These are phyloP conservation scores for Populus hybrid DNA, from an alignment of 441 rosid species.

Conservation along the genomic window DNA sequence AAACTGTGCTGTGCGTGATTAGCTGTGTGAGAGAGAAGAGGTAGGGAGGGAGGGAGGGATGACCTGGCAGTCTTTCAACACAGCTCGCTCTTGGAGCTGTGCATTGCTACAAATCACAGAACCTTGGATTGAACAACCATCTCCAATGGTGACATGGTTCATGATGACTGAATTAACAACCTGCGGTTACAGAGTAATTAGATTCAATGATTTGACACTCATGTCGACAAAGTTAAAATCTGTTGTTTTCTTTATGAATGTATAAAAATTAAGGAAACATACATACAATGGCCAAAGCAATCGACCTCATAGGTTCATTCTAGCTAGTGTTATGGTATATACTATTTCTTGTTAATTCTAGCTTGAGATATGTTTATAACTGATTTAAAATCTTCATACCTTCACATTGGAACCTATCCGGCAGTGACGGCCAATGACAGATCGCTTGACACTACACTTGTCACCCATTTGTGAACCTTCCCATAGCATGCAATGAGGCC, in stretches of 20 bases:
- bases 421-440: slow-evolving; percentile 94
- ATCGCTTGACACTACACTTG: slow-evolving; percentile 91
- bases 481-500: slow-evolving; percentile 87
- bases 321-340: neutral
- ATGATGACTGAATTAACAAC: slow-evolving; percentile 80
- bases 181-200: slow-evolving; percentile 38
- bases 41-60: slow-evolving; percentile 6
- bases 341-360: neutral
- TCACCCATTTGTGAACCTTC: slow-evolving; percentile 97
- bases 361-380: neutral
- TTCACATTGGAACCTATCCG: slow-evolving; percentile 94
- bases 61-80: slow-evolving; percentile 88
- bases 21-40: neutral
- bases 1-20: neutral
- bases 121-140: slow-evolving; percentile 89
- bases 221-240: neutral
- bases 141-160: slow-evolving; percentile 84
- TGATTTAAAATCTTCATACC: slow-evolving; percentile 37
- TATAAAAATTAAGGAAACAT: neutral
- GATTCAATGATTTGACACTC: neutral
- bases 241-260: too few species aligned
- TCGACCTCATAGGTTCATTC: neutral
- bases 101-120: slow-evolving; percentile 89
- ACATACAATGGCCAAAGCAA: neutral
- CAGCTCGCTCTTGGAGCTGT: slow-evolving; percentile 85